Base-by-base conservation (phyloP, 805 yeast species). In the Starmerella kuoi region DNA sequence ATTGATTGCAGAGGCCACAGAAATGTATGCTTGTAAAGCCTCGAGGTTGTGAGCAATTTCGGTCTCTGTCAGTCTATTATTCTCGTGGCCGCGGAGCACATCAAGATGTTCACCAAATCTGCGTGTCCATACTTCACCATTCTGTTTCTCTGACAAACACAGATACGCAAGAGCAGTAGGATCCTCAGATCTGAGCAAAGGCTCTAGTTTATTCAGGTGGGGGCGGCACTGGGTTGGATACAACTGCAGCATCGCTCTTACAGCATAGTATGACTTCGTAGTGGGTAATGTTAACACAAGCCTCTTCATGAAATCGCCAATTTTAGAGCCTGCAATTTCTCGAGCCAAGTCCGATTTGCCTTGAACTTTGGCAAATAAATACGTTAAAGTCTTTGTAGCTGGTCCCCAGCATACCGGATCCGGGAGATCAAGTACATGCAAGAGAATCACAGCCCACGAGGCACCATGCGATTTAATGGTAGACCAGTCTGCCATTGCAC, bases 281-380 rank as follows among this genome's bases (percentile, higher is more conserved):
- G 9, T 20, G 1, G 52, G 51, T 17, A 50, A 24, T 4, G 51
- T 30, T 12, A 14, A 21, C 58, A 15, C 71, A 60, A 44, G 45
- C 15, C 55, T 35, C 30, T 53, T 54, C 31, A 84, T 72, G 33
- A 80, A 73, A 2, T 68, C 66, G 8, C 82, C 74, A 44, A 88
- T 64, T 52, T 77, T 77, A 6, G 95, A 93, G 2, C 94, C 82
- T 43, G 85, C 68, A 7, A 80, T 65, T 55, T 86, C 95, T 57
- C 96, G 72, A 2, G 88, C 78, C 32, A 88, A 67, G 1, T 86
- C 77, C 1, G 94, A 84, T 55, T 86, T 86, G 2, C 85, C 88
- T 56, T 81, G 73, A 44, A 56, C 55, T 8, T 39, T 38, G 12
- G 42, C 22, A 24, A 57, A 54, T 47, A 61, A 31, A 47, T 40